Evolutionary conservation across 345 rosid species (phyloP).

Genomic region (Bretschneidera sinensis): DNA sequence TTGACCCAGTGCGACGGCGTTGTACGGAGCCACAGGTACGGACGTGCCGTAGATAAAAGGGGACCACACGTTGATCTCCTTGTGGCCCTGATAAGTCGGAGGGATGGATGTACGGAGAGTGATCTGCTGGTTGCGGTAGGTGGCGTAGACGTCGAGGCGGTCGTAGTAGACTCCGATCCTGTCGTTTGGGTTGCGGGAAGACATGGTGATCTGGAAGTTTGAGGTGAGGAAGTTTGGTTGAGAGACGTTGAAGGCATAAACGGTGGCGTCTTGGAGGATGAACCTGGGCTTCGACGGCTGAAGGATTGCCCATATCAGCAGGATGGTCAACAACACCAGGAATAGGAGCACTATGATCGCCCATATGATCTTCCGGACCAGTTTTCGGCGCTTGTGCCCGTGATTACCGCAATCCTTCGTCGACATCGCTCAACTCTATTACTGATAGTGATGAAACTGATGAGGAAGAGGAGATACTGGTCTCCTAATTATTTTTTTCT

Average conservation of each 20-base stretch:
- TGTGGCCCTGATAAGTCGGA: constrained; percentile 48
- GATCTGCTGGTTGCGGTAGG: constrained; percentile 73
- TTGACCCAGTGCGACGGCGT: constrained; percentile 36
- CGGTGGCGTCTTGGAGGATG: constrained; percentile 89
- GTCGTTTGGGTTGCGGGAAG: constrained; percentile 78
- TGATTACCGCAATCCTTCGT: constrained; percentile 45
- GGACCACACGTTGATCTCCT: constrained; percentile 71
- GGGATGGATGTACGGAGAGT: constrained; percentile 54
- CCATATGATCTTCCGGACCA: constrained; percentile 29
- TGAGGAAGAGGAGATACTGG: no score
- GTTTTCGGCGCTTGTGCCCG: constrained; percentile 18
- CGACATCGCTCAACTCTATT: constrained; percentile 61
- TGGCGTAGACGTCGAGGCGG: constrained; percentile 61
- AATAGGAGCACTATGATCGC: constrained; percentile 51
- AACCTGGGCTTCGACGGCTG: constrained; percentile 82
- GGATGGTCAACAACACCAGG: constrained; percentile 46
- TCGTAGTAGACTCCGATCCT: constrained; percentile 83
- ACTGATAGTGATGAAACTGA: no score
- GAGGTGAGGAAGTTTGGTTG: constrained; percentile 65
- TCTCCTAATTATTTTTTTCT: no score
- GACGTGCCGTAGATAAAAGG: constrained; percentile 59
- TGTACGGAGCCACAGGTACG: constrained; percentile 81
- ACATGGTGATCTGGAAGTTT: constrained; percentile 71
- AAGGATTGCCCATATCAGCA: constrained; percentile 82
- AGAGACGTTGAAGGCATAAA: constrained; percentile 76